phyloP scores from a whole-genome alignment of 306 rosid genomes.

The Delonix regia region DNA sequence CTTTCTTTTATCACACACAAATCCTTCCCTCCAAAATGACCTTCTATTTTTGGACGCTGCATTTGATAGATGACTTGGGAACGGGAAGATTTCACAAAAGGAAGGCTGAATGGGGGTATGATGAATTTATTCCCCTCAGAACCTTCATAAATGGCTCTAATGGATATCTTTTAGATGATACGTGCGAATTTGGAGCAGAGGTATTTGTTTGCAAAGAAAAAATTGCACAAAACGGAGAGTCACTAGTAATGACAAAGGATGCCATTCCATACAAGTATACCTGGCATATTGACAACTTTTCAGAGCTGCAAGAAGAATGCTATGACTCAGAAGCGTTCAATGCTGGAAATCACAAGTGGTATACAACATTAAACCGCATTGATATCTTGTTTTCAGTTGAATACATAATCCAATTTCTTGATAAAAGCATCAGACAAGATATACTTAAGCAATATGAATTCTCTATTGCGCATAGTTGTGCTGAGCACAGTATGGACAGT shows the following conservation, averaged over 20 bases:
- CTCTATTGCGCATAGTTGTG: too few species aligned
- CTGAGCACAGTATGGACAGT: too few species aligned
- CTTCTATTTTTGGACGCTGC: conserved; percentile 18
- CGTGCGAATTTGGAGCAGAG: conserved; percentile 68
- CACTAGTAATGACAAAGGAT: conserved; percentile 58
- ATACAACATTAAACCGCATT: neutral
- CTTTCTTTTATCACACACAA: too few species aligned
- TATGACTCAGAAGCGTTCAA: conserved; percentile 48
- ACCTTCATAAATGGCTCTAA: too few species aligned
- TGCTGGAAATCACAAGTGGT: conserved; percentile 63
- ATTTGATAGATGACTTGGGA: conserved; percentile 45
- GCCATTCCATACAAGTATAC: conserved; percentile 41
- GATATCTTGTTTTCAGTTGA: neutral
- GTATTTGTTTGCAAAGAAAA: conserved; percentile 65
- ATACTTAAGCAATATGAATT: too few species aligned
- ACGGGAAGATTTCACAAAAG: conserved; percentile 56
- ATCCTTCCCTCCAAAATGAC: neutral
- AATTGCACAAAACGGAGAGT: conserved; percentile 52
- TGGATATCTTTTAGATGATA: conserved; percentile 60
- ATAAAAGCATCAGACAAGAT: too few species aligned
- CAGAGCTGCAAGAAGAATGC: conserved; percentile 40
- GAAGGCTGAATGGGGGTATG: conserved; percentile 66
- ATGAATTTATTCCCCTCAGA: conserved; percentile 52
- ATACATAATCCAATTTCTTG: too few species aligned
- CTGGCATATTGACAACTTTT: conserved; percentile 54